Evolutionary conservation across 2,329 filamentous ascomycete genomes (phyloP).

Genomic region (Atkinsonella hypoxylon): DNA sequence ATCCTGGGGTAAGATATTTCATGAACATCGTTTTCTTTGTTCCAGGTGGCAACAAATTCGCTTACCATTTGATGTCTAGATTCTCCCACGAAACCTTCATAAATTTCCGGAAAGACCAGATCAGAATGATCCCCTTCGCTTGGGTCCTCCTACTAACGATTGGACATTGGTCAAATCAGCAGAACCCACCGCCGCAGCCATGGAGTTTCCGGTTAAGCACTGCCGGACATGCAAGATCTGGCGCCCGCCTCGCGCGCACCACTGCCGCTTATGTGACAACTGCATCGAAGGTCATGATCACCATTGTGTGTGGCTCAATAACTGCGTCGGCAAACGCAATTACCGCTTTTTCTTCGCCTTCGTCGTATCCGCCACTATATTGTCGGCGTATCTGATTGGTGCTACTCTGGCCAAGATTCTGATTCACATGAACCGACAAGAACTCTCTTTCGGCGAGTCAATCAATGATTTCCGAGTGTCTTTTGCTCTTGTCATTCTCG

Average conservation of each 20-base stretch:
- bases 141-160: constrained; percentile 79
- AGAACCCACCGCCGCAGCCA: constrained; percentile 64
- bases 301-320: constrained; percentile 98
- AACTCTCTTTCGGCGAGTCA: constrained; percentile 54
- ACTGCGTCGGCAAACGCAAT: constrained; percentile 91
- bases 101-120: constrained; percentile 66
- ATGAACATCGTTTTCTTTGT: background rate
- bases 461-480: constrained; percentile 64
- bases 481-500: constrained; percentile 83
- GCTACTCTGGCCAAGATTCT: constrained; percentile 73
- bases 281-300: constrained; percentile 96
- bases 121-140: constrained; percentile 66
- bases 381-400: constrained; percentile 64
- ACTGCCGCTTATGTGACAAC: constrained; percentile 93
- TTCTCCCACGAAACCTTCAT: constrained; percentile 85
- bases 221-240: constrained; percentile 97
- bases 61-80: constrained; percentile 36
- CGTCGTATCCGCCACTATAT: constrained; percentile 64
- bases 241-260: constrained; percentile 89
- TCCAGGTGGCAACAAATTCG: background rate
- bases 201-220: constrained; percentile 97
- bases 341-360: constrained; percentile 98
- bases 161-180: constrained; percentile 86
- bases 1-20: constrained; percentile 66
- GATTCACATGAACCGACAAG: constrained; percentile 52